These are phyloP conservation scores for Myriosclerotinia duriaeana DNA, from an alignment of 2,329 filamentous ascomycete genomes.

Conservation along the genomic window DNA sequence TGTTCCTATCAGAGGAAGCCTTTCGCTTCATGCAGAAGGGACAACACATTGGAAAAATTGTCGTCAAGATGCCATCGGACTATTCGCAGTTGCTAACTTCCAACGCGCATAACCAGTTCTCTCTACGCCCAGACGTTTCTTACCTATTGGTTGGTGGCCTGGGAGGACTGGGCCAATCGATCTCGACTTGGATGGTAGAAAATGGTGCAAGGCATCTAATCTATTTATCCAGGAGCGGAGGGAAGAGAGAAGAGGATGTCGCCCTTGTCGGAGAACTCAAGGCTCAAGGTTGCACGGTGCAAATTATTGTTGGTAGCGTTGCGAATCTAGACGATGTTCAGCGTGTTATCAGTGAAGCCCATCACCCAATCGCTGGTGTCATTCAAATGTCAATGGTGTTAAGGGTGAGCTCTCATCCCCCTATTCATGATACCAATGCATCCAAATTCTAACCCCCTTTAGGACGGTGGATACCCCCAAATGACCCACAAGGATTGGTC, in stretches of 20 bases:
- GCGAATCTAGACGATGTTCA: not conserved
- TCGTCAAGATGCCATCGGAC: slow-evolving; percentile 4
- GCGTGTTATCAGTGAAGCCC: slow-evolving; percentile 9
- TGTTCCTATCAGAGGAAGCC: slow-evolving; percentile 15
- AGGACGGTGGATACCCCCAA: not conserved
- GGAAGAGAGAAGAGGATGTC: slow-evolving; percentile 14
- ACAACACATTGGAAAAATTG: slow-evolving; percentile 27
- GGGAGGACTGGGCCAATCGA: not conserved
- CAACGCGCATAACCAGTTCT: not conserved
- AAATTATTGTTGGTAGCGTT: slow-evolving; percentile 12
- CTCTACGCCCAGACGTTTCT: not conserved
- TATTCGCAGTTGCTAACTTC: not conserved
- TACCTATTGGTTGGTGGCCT: slow-evolving; percentile 6
- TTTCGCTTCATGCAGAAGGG: slow-evolving; percentile 30
- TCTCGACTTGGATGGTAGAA: slow-evolving; percentile 42
- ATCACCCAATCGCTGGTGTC: slow-evolving; percentile 24
- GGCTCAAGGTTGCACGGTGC: not conserved
- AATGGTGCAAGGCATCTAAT: slow-evolving; percentile 42
- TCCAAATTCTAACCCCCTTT: too few relatives aligned
- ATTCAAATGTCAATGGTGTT: slow-evolving; percentile 32
- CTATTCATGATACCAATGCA: not conserved
- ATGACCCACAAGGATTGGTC: not conserved
- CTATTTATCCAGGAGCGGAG: slow-evolving; percentile 41
- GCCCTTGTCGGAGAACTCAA: slow-evolving; percentile 20
- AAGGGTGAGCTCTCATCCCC: not conserved